phyloP scores from a whole-genome alignment of 352 stramenopile species.

The Pythium myriotylum region DNA sequence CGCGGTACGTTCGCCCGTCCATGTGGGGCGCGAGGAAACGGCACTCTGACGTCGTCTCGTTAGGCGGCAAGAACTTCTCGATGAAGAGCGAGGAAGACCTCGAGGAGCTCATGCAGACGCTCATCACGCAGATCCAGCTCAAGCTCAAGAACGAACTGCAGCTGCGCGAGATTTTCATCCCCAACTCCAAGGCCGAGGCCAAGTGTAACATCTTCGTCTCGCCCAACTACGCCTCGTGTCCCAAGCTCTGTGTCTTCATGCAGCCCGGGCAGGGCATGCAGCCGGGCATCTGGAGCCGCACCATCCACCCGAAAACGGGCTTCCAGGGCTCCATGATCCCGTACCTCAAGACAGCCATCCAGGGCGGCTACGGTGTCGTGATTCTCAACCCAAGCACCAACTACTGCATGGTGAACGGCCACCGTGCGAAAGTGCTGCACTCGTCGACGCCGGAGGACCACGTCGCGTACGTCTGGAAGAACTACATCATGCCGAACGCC shows the following conservation, averaged over 20 bases:
- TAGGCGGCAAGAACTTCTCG: constrained; percentile 65
- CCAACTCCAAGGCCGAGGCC: constrained; percentile 85
- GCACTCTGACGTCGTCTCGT: too few relatives aligned
- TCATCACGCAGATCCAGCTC: constrained; percentile 82
- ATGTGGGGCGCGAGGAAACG: too few relatives aligned
- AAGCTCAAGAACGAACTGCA: constrained; percentile 87
- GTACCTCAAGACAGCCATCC: constrained; percentile 85
- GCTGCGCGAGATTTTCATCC: constrained; percentile 87
- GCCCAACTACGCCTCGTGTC: constrained; percentile 75
- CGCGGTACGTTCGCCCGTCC: constrained; percentile 23
- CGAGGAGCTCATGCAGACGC: constrained; percentile 84
- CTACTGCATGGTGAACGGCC: constrained; percentile 73
- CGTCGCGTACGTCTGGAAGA: constrained; percentile 85
- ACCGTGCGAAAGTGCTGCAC: constrained; percentile 83
- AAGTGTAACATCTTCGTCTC: constrained; percentile 88
- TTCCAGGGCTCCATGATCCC: constrained; percentile 89
- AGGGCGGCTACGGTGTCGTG: constrained; percentile 82
- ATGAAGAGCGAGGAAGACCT: constrained; percentile 85
- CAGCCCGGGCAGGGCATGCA: constrained; percentile 68
- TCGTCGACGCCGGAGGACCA: constrained; percentile 77
- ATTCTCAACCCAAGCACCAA: constrained; percentile 87
- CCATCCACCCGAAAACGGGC: constrained; percentile 76
- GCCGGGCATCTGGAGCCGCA: constrained; percentile 71
- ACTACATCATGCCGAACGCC: constrained; percentile 81
- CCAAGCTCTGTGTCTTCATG: constrained; percentile 83